Percentiles rank a stretch among this genome's conserved stretches.
These are phyloP conservation scores for Tagetes patula DNA, from an alignment of 129 eudicot genomes.

Conservation along the genomic window DNA sequence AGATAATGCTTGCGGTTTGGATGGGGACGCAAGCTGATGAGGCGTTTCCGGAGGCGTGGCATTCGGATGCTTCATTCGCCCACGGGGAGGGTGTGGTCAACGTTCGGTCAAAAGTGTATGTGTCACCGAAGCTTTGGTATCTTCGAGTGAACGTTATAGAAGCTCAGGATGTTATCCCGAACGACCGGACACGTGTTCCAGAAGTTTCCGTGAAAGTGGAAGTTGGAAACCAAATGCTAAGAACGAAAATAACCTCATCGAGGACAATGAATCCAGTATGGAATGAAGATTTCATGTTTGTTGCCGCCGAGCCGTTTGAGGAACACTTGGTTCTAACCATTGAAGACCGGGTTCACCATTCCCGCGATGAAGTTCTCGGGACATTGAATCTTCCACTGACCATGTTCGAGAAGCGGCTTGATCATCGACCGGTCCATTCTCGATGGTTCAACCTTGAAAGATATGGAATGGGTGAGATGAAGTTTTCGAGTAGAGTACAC, in stretches of 20 bases:
- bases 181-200: conserved; percentile 54
- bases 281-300: conserved; percentile 82
- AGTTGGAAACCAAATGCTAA: conserved; percentile 59
- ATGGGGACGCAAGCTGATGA: conserved; percentile 83
- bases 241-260: conserved; percentile 45
- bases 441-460: conserved; percentile 82
- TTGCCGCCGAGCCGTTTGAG: conserved; percentile 86
- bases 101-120: conserved; percentile 72
- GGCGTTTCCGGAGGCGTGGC: conserved; percentile 70
- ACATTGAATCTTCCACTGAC: conserved; percentile 47
- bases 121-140: conserved; percentile 85
- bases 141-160: conserved; percentile 71
- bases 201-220: conserved; percentile 62
- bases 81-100: conserved; percentile 70
- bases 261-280: conserved; percentile 70
- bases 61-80: conserved; percentile 73
- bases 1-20: conserved; percentile 84
- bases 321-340: conserved; percentile 61
- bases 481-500: conserved; percentile 68
- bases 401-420: conserved; percentile 64
- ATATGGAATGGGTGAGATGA: conserved; percentile 57
- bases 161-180: conserved; percentile 70
- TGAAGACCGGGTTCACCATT: conserved; percentile 56
- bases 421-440: conserved; percentile 60
- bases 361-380: conserved; percentile 64